Evolutionary conservation across 1,284 basidiomycete species (phyloP).

Genomic region (Cryptococcus wingfieldii): DNA sequence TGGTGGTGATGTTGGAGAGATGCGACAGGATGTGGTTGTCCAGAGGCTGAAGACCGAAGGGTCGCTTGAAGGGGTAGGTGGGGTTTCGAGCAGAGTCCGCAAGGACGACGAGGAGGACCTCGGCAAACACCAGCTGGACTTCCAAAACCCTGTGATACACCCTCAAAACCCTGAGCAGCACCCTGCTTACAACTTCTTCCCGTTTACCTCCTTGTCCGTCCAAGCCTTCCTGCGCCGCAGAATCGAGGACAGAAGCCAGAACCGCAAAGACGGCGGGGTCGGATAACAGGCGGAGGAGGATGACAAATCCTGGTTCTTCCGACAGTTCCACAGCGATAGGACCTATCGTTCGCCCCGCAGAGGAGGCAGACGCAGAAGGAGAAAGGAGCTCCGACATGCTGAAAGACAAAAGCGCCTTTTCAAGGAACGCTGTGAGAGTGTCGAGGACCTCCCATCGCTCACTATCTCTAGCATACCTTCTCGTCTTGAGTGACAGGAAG

Average conservation of each 20-base stretch:
- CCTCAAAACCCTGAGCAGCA: constrained; percentile 73
- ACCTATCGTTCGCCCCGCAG: constrained; percentile 18
- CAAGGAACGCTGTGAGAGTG: constrained; percentile 76
- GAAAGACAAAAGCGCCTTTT: constrained; percentile 74
- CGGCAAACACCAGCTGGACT: constrained; percentile 82
- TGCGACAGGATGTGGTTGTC: constrained; percentile 79
- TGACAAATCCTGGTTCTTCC: constrained; percentile 81
- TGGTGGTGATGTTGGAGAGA: constrained; percentile 67
- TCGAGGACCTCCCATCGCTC: constrained; percentile 88
- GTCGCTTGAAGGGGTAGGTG: constrained; percentile 30
- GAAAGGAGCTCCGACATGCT: constrained; percentile 57
- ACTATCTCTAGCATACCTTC: constrained; percentile 68
- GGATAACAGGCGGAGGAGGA: constrained; percentile 75
- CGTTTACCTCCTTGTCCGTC: constrained; percentile 53
- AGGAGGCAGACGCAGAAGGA: constrained; percentile 14
- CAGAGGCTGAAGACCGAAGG: constrained; percentile 50
- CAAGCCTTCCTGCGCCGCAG: constrained; percentile 31
- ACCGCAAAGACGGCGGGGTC: constrained; percentile 57
- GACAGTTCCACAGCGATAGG: constrained; percentile 32
- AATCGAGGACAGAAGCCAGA: constrained; percentile 52
- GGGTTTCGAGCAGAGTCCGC: constrained; percentile 51
- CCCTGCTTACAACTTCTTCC: constrained; percentile 49
- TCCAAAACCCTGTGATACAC: constrained; percentile 78
- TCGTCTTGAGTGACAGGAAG: constrained; percentile 55
- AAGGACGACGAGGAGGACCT: constrained; percentile 77